Evolutionary conservation across 345 rosid genomes (phyloP), one percentile per base, ranked within the genome.

Genomic region (Euphorbia pulcherrima): DNA sequence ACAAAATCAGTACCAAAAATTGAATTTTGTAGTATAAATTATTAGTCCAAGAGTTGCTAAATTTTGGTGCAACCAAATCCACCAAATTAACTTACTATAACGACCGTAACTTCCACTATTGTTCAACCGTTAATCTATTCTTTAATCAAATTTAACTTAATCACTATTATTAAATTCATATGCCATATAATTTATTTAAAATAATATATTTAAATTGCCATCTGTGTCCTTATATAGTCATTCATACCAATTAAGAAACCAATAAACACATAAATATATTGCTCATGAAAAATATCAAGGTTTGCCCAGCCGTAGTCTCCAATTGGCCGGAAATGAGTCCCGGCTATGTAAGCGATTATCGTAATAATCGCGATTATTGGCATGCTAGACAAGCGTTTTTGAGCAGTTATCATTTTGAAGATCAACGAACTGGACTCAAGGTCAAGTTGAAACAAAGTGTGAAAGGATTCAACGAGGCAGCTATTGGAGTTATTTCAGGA

Each of bases 361-460:
- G 79, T 10, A 44, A 52, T 27, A 75, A 73, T 12, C 72, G n/a
- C 0, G 81, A 82, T 13, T 80, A 80, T 5, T 82, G 83, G 84
- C 74, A 78, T 1, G 85, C 86, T 2, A 83, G 89, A 59, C 76
- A 85, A 4, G 82, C 78, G 9, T 82, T 85, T 63, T 50, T 83
- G 20, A 79, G 21, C 46, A 85, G 89, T 59, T 85, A 82, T 66
- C 86, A 46, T 60, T 79, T 83, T 48, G 65, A 71, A 0, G 77
- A 75, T 44, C 16, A 44, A 10, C 48, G 62, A 18, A 53, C 63
- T 6, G 50, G 66, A 11, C 29, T 74, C 4, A 74, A 64, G 67
- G 60, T 59, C 6, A 84, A 68, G 74, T 27, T 77, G 60, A 81
- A 44, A 76, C 74, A 77, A 52, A 75, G 74, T 1, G 40, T 71